Evolutionary conservation across 2,329 filamentous ascomycete genomes (phyloP).

Genomic region (Colletotrichum navitas): DNA sequence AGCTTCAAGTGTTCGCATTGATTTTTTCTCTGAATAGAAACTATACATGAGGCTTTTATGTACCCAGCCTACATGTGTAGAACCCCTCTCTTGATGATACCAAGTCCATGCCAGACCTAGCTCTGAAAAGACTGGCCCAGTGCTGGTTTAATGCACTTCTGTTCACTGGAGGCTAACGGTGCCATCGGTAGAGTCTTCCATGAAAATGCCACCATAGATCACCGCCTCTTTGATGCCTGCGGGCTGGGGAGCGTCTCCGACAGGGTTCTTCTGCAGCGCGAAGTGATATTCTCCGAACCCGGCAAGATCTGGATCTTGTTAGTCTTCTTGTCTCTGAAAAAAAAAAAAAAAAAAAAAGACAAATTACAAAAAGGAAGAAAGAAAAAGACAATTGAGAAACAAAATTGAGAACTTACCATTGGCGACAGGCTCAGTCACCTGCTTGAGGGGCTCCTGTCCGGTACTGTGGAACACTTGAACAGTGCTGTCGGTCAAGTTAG

Average conservation of each 20-base stretch:
- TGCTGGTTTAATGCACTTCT: too few relatives aligned
- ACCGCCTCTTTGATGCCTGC: conserved; percentile 50
- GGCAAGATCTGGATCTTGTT: conserved; percentile 34
- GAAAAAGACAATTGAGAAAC: too few relatives aligned
- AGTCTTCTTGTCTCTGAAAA: background rate
- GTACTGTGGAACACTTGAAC: conserved; percentile 59
- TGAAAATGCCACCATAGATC: conserved; percentile 51
- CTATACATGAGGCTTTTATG: too few relatives aligned
- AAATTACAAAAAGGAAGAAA: too few relatives aligned
- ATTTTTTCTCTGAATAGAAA: too few relatives aligned
- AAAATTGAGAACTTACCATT: conserved; percentile 49
- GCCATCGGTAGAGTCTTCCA: conserved; percentile 47
- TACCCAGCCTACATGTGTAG: too few relatives aligned
- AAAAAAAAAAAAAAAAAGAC: too few relatives aligned
- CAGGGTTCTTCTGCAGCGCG: conserved; percentile 58
- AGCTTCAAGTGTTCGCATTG: too few relatives aligned
- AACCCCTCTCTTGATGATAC: background rate
- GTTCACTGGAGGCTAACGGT: conserved; percentile 41
- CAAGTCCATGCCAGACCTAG: background rate
- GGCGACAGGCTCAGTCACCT: conserved; percentile 51
- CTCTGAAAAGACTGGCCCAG: background rate
- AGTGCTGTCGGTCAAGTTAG: conserved; percentile 40
- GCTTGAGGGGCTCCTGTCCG: conserved; percentile 52
- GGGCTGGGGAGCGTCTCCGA: conserved; percentile 50
- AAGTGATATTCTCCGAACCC: conserved; percentile 62